Evolutionary conservation across 306 rosid species (phyloP).

Genomic region (Medicago ruthenica): DNA sequence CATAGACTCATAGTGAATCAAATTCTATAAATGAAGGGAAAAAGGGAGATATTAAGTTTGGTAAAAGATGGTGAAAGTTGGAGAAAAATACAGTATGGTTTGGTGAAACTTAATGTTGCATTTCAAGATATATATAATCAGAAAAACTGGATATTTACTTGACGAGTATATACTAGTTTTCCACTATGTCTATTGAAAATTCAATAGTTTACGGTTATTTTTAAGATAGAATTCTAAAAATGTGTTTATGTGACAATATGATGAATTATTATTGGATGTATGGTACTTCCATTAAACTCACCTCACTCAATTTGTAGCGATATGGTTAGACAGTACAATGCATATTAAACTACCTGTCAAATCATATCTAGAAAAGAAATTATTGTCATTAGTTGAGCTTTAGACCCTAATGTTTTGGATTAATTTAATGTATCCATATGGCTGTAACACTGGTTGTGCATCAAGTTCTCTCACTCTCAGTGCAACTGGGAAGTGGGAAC

Average conservation of each 20-base stretch:
- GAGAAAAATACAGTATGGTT: neutral
- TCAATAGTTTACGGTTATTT: neutral
- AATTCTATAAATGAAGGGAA: slow-evolving; percentile 6
- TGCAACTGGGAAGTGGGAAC: neutral
- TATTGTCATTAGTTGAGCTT: neutral
- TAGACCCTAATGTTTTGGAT: neutral
- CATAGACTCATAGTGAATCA: no score
- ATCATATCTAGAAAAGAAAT: neutral
- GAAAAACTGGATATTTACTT: no score
- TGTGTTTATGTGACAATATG: neutral
- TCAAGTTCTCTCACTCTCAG: neutral
- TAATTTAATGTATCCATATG: slow-evolving; percentile 4
- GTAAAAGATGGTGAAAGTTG: slow-evolving; percentile 5
- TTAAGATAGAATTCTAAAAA: neutral
- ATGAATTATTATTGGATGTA: neutral
- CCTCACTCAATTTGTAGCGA: neutral
- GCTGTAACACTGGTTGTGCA: neutral
- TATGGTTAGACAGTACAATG: neutral
- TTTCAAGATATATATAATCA: neutral
- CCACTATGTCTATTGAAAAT: no score
- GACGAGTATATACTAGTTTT: no score
- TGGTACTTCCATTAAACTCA: slow-evolving; percentile 1
- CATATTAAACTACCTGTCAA: neutral
- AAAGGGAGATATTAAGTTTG: neutral
- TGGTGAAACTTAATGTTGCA: slow-evolving; percentile 26